Base-by-base conservation (phyloP, 768 basidiomycete species). In the Porpolomopsis calyptriformis region DNA sequence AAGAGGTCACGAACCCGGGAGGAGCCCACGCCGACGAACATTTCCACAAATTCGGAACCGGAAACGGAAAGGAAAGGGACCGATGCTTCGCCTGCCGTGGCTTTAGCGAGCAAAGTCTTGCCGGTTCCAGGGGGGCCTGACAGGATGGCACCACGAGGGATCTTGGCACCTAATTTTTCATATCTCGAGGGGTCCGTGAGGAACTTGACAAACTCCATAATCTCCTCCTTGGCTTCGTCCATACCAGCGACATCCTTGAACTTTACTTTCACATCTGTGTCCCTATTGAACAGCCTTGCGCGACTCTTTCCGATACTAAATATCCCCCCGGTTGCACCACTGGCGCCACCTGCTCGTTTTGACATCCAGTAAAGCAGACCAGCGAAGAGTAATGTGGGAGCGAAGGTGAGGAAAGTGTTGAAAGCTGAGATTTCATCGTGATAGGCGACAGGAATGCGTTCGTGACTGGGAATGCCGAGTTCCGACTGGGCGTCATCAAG, bases 221-320 rank as follows among this genome's bases (percentile, higher is more conserved):
- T 94, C 69, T 99, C 96, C 70, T 93, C 88, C 72, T 99, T 99
- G 36, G 93, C 96, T 66, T 99, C 96, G 66, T 99, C 96, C 94
- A 98, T 98, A 29, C 96, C 96, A 11, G 96, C 96, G 14, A 99
- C 90, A 60, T 99, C 92, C 67, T 82, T 82, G 71, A 99, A 99
- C 62, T 86, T 86, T 57, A 85, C 80, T 60, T 80, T 85, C 59
- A 98, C 83, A 43, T 93, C 87, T 26, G 86, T 91, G 55, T 99
- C 94, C 69, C 94, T 86, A 71, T 98, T 97, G 69, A 97, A 98
- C 59, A 96, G 69, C 65, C 82, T 89, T 11, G 96, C 96, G 49
- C 74, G 78, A 58, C 89, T 92, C 71, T 98, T 98, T 45, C 94
- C 96, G 31, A 99, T 93, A 60, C 76, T 92, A 69, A 99, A 98